Percentiles rank a stretch among this genome's conserved stretches.
phyloP scores from a whole-genome alignment of 148 eudicot species.

The Camellia granthamiana region DNA sequence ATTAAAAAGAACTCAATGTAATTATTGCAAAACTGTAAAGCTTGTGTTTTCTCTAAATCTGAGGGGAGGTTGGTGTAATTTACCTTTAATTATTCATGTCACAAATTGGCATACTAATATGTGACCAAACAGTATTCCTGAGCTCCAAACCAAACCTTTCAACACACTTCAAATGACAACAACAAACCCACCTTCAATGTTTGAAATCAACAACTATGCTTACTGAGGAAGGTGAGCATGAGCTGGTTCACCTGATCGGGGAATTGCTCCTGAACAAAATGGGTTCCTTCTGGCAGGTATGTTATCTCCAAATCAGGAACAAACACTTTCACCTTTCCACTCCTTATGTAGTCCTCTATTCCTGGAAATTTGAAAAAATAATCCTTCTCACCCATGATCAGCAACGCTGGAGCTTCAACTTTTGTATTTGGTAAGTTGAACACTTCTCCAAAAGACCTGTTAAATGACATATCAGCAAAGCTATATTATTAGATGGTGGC shows the following conservation, averaged over 20 bases:
- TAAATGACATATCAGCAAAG: neutral
- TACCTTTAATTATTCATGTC: neutral
- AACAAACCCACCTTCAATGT: neutral
- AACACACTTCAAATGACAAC: too few relatives aligned
- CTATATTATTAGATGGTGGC: too few relatives aligned
- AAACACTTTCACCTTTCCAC: conserved; percentile 22
- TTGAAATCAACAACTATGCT: conserved; percentile 16
- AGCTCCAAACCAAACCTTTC: too few relatives aligned
- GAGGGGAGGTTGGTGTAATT: too few relatives aligned
- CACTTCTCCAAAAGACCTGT: conserved; percentile 6
- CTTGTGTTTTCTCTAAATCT: too few relatives aligned
- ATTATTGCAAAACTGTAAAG: too few relatives aligned
- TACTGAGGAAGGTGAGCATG: conserved; percentile 27
- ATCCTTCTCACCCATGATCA: conserved; percentile 33
- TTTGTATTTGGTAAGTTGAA: conserved; percentile 17
- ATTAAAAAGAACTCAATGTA: too few relatives aligned
- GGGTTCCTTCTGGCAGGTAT: conserved; percentile 35
- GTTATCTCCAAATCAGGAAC: conserved; percentile 30
- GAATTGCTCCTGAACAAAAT: conserved; percentile 40
- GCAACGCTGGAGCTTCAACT: conserved; percentile 32
- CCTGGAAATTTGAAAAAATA: conserved; percentile 35
- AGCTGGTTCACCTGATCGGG: conserved; percentile 32
- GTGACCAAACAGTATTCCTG: too few relatives aligned
- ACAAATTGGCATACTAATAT: neutral
- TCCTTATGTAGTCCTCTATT: conserved; percentile 29